These are phyloP conservation scores for Exophiala viscosa DNA, from an alignment of 2,329 filamentous ascomycete species.

Conservation along the genomic window DNA sequence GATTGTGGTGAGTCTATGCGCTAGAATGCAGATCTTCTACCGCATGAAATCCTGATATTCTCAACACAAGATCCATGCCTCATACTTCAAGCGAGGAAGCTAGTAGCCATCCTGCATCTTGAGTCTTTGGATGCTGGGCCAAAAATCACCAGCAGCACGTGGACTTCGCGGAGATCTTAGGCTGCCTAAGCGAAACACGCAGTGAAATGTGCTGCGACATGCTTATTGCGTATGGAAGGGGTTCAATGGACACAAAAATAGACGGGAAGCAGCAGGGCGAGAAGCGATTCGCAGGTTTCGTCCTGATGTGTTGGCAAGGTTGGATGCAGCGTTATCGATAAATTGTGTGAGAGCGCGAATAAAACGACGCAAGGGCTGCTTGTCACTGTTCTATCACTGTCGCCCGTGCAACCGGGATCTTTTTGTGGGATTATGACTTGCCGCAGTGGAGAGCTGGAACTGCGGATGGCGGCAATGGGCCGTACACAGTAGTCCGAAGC, in stretches of 20 bases:
- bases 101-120: no score
- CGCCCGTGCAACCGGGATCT: slow-evolving; percentile 9
- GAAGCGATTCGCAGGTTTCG: slow-evolving; percentile 9
- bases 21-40: no score
- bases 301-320: slow-evolving; percentile 19
- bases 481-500: slow-evolving; percentile 10
- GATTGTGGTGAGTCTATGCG: no score
- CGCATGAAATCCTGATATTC: no score
- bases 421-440: neutral
- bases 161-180: no score
- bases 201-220: no score
- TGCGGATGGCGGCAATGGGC: slow-evolving; percentile 20
- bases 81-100: no score
- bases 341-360: slow-evolving; percentile 6
- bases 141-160: no score
- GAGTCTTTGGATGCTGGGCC: no score
- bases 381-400: slow-evolving; percentile 7
- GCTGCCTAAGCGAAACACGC: no score
- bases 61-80: no score
- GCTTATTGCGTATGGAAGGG: no score
- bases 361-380: slow-evolving; percentile 10
- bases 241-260: neutral
- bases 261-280: neutral
- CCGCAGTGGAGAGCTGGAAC: slow-evolving; percentile 1
- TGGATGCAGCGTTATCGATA: slow-evolving; percentile 3